Base-by-base conservation (phyloP, 306 rosid genomes). In the Rubus idaeus region DNA sequence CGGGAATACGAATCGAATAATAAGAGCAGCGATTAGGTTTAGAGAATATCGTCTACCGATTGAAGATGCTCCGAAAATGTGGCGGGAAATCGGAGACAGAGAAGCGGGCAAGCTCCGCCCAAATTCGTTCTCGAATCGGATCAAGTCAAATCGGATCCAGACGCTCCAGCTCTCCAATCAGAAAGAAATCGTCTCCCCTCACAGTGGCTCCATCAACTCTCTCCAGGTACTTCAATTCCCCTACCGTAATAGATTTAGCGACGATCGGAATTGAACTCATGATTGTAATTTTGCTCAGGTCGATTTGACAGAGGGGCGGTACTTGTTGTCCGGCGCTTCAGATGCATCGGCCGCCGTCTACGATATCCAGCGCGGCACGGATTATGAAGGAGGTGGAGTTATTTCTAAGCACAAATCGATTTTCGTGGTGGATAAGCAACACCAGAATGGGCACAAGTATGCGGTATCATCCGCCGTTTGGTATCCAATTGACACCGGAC, bases 401-500 rank as follows among this genome's bases (percentile, higher is more conserved):
- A 75, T 95, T 47, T 82, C 87, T 2, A 90, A 86, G 80, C 93
- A 95, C 83, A 84, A 79, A 62, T 82, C 80, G 70, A 16, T 92
- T 18, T 80, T 90, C 76, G 71, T 75, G 58, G 82, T 92, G 67
- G 97, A 89, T 78, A 92, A 92, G 88, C 90, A 88, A 30, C 97
- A 90, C 70, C 83, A 84, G 49, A 42, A 52, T 4, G 93, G 87
- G 26, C 99, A 95, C 68, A 90, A 90, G 77, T 89, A 87, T 77
- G 90, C 96, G 9, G 86, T 95, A 7, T 92, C 99, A 42, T 82
- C 97, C 0, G 99, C 99, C 74, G 76, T 92, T 18, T 95, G 99
- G 99, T 95, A 95, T 78, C 99, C 99, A 1, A 65, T 95, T 65
- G 96, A 95, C 78, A 92, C 97, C 0, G 97, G 97, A 30, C 78